Conservation (phyloP, 805 yeast genomes). For the Saturnispora sanitii region DNA sequence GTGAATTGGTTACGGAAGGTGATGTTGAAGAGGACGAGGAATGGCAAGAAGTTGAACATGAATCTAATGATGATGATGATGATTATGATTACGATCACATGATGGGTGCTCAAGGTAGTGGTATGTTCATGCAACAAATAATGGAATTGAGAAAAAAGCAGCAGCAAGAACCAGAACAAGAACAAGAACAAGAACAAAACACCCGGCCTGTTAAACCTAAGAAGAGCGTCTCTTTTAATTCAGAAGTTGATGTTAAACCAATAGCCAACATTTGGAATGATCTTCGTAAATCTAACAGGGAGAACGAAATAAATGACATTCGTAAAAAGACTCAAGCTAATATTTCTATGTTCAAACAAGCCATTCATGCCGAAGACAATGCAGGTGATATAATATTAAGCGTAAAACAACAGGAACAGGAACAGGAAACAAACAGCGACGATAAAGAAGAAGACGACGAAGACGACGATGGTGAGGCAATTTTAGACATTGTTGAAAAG, state of each 20-base stretch:
- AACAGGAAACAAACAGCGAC: background rate
- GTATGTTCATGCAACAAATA: slow-evolving; percentile 34
- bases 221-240: slow-evolving; percentile 47
- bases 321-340: slow-evolving; percentile 1
- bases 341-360: slow-evolving; percentile 15
- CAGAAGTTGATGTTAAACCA: slow-evolving; percentile 45
- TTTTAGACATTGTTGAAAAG: slow-evolving; percentile 15
- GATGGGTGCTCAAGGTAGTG: slow-evolving; percentile 26
- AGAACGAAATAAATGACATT: slow-evolving; percentile 10
- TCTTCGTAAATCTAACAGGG: slow-evolving; percentile 25
- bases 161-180: background rate
- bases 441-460: background rate
- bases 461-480: slow-evolving; percentile 11
- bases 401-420: background rate
- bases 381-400: background rate
- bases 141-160: slow-evolving; percentile 19
- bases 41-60: slow-evolving; percentile 12
- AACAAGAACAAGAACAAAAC: background rate
- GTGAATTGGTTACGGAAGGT: slow-evolving; percentile 28
- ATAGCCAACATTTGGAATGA: slow-evolving; percentile 47
- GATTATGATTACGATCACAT: slow-evolving; percentile 12
- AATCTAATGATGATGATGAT: slow-evolving; percentile 12
- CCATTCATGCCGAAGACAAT: slow-evolving; percentile 7
- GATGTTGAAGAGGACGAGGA: slow-evolving; percentile 14
- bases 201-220: slow-evolving; percentile 13